A percentile compares a stretch with the other conserved stretches of the same genome.
phyloP scores from a whole-genome alignment of 192 early-diverging fungal genomes.

The Linnemannia exigua region DNA sequence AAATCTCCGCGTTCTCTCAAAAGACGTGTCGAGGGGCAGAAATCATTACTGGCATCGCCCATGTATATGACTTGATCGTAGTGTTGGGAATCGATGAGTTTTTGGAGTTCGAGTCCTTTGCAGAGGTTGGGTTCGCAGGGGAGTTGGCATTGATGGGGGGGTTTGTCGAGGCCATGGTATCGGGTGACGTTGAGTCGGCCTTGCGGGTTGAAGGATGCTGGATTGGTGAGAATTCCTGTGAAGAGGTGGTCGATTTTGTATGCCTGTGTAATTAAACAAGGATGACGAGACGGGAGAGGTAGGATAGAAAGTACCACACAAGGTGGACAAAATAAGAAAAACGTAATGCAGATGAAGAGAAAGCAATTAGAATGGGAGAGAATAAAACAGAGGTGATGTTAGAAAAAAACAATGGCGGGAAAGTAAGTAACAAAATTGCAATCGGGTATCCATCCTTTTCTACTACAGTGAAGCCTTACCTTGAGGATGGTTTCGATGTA shows the following conservation, averaged over 20 bases:
- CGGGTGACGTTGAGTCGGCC: slow-evolving; percentile 61
- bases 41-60: slow-evolving; percentile 69
- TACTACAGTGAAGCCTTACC: slow-evolving; percentile 38
- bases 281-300: background rate
- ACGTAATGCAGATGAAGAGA: slow-evolving; percentile 46
- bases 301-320: background rate
- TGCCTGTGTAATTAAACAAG: slow-evolving; percentile 38
- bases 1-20: slow-evolving; percentile 17
- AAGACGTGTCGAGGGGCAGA: slow-evolving; percentile 64
- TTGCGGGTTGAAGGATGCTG: slow-evolving; percentile 57
- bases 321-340: background rate
- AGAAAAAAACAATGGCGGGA: slow-evolving; percentile 54
- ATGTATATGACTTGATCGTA: slow-evolving; percentile 63
- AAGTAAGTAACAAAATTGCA: background rate
- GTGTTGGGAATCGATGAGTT: slow-evolving; percentile 25
- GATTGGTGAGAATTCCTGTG: slow-evolving; percentile 70
- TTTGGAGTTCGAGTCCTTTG: slow-evolving; percentile 64
- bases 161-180: slow-evolving; percentile 36
- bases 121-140: slow-evolving; percentile 73
- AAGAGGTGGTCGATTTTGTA: slow-evolving; percentile 64
- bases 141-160: slow-evolving; percentile 64
- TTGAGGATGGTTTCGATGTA: slow-evolving; percentile 72
- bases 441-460: background rate
- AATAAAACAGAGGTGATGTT: background rate
- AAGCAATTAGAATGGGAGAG: background rate